Conservation (phyloP, 805 yeast species). For the Candida xyloterini region DNA sequence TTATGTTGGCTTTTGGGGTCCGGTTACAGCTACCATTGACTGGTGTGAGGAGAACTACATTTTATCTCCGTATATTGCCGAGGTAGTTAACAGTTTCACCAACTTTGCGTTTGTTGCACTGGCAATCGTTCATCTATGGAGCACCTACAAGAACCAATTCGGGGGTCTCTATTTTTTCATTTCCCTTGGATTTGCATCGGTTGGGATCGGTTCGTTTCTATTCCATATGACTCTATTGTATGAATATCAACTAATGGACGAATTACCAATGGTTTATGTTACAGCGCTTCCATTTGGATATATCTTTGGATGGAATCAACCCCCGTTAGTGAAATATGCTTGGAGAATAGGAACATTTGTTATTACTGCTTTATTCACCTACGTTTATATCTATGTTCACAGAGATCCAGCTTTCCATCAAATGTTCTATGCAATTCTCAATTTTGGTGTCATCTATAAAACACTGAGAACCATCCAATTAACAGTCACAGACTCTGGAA, state of each 20-base stretch:
- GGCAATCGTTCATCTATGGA: constrained; percentile 40
- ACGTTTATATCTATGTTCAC: constrained; percentile 60
- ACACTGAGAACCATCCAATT: constrained; percentile 36
- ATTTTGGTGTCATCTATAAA: constrained; percentile 65
- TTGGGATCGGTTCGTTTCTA: constrained; percentile 91
- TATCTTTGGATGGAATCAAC: constrained; percentile 31
- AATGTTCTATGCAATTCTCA: constrained; percentile 74
- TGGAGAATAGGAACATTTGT: constrained; percentile 31
- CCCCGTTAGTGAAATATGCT: constrained; percentile 13
- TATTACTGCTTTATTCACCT: constrained; percentile 50
- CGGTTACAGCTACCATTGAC: constrained; percentile 90
- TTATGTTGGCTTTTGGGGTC: constrained; percentile 56
- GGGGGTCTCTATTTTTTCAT: constrained; percentile 71
- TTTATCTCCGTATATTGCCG: constrained; percentile 82
- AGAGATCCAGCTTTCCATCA: constrained; percentile 90
- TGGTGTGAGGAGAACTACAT: constrained; percentile 99
- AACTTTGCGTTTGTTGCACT: constrained; percentile 43
- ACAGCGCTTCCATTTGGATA: constrained; percentile 82
- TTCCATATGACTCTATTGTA: constrained; percentile 95
- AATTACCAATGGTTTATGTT: constrained; percentile 96
- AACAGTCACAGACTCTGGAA: constrained; percentile 21
- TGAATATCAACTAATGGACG: constrained; percentile 89
- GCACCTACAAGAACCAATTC: constrained; percentile 55
- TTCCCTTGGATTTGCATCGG: constrained; percentile 78
- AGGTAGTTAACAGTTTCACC: constrained; percentile 82